Percentiles rank a stretch among this genome's conserved stretches.
Conservation (phyloP, 345 rosid genomes). For the Aurinia saxatilis region DNA sequence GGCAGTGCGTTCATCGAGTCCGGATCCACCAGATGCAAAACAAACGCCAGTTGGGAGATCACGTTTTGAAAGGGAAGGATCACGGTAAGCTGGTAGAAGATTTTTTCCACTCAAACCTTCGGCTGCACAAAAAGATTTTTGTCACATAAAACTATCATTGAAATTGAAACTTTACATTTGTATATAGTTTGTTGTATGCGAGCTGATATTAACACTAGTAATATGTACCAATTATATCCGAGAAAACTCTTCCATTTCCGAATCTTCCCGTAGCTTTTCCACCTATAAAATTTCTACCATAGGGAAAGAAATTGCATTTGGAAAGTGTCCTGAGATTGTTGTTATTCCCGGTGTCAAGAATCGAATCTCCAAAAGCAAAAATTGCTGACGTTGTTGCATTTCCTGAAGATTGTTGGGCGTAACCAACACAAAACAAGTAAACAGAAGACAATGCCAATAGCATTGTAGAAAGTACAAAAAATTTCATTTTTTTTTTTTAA, state of each 20-base stretch:
- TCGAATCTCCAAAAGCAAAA: conserved; percentile 45
- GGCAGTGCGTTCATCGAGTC: neutral
- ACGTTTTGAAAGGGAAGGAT: neutral
- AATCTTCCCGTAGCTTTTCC: conserved; percentile 46
- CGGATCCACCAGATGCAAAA: conserved; percentile 19
- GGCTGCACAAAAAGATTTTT: neutral
- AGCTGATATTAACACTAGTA: neutral
- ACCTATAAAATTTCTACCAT: conserved; percentile 42
- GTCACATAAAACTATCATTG: neutral
- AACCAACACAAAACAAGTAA: neutral
- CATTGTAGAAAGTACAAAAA: neutral
- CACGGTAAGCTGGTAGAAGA: conserved; percentile 6
- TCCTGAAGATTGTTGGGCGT: neutral
- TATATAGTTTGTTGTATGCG: neutral
- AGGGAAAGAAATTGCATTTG: conserved; percentile 43
- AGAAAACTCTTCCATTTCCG: conserved; percentile 44
- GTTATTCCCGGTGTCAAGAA: conserved; percentile 52
- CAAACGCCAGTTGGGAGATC: conserved; percentile 2
- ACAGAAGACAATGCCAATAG: neutral
- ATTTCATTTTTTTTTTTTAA: neutral
- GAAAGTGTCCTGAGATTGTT: conserved; percentile 19
- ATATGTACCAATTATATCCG: conserved; percentile 38
- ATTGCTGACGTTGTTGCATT: neutral
- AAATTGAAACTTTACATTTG: neutral
- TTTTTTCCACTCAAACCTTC: neutral